These are phyloP conservation scores for Cladorrhinum samala DNA, from an alignment of 495 filamentous ascomycete genomes.

Conservation along the genomic window DNA sequence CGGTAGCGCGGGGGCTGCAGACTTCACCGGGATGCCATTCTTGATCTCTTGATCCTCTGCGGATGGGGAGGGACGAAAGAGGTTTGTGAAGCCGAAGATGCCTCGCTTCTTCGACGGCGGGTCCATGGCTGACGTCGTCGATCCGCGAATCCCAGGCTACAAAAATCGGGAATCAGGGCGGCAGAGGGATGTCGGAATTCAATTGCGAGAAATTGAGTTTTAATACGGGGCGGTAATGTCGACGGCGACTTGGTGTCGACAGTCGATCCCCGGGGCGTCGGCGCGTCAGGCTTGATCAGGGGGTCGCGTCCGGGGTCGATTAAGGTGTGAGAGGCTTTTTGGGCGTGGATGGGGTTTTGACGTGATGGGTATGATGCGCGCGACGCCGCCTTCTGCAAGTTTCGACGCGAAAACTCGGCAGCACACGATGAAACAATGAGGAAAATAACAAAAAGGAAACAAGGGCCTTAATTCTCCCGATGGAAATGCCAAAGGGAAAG, in stretches of 20 bases:
- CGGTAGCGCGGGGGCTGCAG: conserved; percentile 6
- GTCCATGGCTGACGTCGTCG: conserved; percentile 22
- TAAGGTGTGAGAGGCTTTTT: conserved; percentile 6
- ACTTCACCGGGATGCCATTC: not conserved
- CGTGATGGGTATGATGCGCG: conserved; percentile 5
- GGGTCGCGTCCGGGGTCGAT: conserved; percentile 9
- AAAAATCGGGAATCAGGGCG: no score
- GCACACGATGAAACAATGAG: conserved; percentile 11
- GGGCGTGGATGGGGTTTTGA: not conserved
- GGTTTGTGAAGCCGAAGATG: conserved; percentile 23
- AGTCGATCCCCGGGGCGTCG: not conserved
- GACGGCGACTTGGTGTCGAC: no score
- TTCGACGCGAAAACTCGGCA: conserved; percentile 9
- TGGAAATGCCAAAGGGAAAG: conserved; percentile 5
- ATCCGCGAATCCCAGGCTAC: not conserved
- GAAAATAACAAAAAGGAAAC: not conserved
- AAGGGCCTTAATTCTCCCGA: not conserved
- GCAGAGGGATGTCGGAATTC: no score
- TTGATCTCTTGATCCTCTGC: conserved; percentile 12
- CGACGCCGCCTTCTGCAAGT: conserved; percentile 2
- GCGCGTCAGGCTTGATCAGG: conserved; percentile 5
- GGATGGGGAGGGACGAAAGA: conserved; percentile 23
- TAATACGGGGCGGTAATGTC: no score
- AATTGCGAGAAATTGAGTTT: no score
- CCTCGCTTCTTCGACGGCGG: conserved; percentile 25